Base-by-base conservation (phyloP, 176 grass and related monocot genomes). In the Oryza glumipatula region DNA sequence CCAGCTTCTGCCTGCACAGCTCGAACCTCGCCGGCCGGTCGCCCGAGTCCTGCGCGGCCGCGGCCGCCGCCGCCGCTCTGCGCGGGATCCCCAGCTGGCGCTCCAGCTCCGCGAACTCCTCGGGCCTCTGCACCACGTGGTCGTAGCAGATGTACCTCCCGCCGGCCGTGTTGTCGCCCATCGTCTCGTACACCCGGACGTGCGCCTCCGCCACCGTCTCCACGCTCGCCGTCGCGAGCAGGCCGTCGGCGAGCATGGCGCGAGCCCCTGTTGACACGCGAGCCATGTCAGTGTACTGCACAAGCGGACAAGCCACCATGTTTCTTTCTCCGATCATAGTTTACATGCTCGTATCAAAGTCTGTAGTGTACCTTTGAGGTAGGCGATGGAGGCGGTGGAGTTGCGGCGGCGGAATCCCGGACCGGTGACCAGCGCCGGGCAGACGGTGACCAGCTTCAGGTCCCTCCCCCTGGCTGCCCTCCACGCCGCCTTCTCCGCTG, bases 141-240 rank as follows among this genome's bases (percentile, higher is more conserved):
- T 99, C 96, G 67, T 96, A 99, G 81, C 91, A 99, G 74, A 99
- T 90, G 84, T 99, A 99, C 67, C 96, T 67, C 7, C 96, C 93
- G 3, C 91, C 92, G 21, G 96, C 96, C 48, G 84, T 94, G 88
- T 80, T 86, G 74, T 75, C 63, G 67, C 77, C 88, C 96, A 99
- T 99, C 24, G 88, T 89, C 83, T 99, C 96, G 33, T 94, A 99
- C 16, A 88, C 88, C 9, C 71, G 81, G 56, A 99, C 89, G 47
- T 99, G 96, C 11, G 91, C 96, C 80, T 99, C 93, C 0, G 91
- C 91, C 74, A 96, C 88, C 46, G 86, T 94, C 78, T 92, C 88
- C 12, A 96, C 86, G 35, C 86, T 93, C 41, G 88, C 91, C 46
- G 96, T 96, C 16, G 96, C 96, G 2, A 99, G 88, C 65, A 94